A percentile compares a stretch with the other conserved stretches of the same genome.
Evolutionary conservation across 140 eudicot genomes (phyloP).

Genomic region (Bidens hawaiensis): DNA sequence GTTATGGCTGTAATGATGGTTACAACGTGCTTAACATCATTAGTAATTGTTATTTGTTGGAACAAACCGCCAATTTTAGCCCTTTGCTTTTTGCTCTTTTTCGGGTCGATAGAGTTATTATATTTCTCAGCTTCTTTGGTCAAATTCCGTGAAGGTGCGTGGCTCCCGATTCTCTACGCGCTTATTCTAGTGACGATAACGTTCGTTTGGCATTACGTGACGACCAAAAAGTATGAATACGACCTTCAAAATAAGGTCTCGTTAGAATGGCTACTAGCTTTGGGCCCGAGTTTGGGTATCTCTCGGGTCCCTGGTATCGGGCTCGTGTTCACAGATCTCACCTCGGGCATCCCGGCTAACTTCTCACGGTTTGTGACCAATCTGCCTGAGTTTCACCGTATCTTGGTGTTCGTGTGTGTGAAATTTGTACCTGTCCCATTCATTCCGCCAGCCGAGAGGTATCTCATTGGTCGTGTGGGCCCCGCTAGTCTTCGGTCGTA

Average conservation of each 20-base stretch:
- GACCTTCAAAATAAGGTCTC: constrained; percentile 79
- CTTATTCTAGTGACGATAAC: constrained; percentile 48
- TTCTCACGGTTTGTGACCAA: constrained; percentile 83
- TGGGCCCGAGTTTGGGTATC: constrained; percentile 71
- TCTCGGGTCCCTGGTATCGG: constrained; percentile 88
- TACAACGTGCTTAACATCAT: constrained; percentile 74
- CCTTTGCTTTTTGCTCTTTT: constrained; percentile 55
- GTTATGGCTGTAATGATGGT: constrained; percentile 67
- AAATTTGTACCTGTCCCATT: constrained; percentile 71
- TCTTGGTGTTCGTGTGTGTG: constrained; percentile 69
- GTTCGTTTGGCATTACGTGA: constrained; percentile 84
- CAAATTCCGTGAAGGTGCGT: constrained; percentile 69
- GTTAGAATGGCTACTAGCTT: constrained; percentile 69
- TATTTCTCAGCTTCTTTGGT: constrained; percentile 61
- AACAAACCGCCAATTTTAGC: constrained; percentile 51
- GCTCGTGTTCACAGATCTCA: constrained; percentile 69
- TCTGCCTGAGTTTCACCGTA: constrained; percentile 86
- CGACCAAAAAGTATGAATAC: constrained; percentile 61
- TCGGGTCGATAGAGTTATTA: constrained; percentile 62
- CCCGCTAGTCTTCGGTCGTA: constrained; percentile 55
- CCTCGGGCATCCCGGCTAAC: constrained; percentile 81
- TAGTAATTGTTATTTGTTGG: constrained; percentile 69
- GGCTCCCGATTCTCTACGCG: constrained; percentile 57
- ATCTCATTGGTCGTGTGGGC: constrained; percentile 81
- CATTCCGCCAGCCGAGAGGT: constrained; percentile 48